These are phyloP conservation scores for Yamadazyma taylorii DNA, from an alignment of 1,139 yeast genomes.

Conservation along the genomic window DNA sequence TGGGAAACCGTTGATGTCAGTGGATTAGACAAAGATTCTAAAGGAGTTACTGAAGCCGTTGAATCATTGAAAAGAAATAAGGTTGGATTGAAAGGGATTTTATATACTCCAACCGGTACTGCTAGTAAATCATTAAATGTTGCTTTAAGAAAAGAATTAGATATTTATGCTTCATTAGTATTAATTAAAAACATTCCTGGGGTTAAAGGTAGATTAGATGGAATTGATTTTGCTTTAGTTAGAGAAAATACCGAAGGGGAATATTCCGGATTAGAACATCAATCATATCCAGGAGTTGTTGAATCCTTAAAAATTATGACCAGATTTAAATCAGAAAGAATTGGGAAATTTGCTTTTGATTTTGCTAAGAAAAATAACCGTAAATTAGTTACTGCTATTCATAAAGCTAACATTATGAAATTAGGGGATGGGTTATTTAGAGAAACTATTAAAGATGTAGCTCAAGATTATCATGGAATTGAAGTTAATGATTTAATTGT, in stretches of 20 bases:
- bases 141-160: conserved; percentile 93
- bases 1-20: conserved; percentile 92
- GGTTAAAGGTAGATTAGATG: conserved; percentile 83
- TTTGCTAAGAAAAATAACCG: conserved; percentile 92
- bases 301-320: conserved; percentile 96
- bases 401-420: conserved; percentile 99
- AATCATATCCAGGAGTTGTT: conserved; percentile 96
- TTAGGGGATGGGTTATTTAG: conserved; percentile 98
- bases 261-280: conserved; percentile 97
- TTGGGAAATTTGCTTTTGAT: conserved; percentile 96
- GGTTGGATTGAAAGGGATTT: conserved; percentile 94
- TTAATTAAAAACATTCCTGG: conserved; percentile 94
- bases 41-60: conserved; percentile 76
- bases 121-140: conserved; percentile 76
- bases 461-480: conserved; percentile 85
- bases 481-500: conserved; percentile 91
- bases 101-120: conserved; percentile 80
- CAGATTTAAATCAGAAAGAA: conserved; percentile 92
- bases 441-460: conserved; percentile 88
- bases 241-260: conserved; percentile 99
- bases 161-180: conserved; percentile 91
- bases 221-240: conserved; percentile 89
- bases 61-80: conserved; percentile 92
- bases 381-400: conserved; percentile 92
- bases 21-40: conserved; percentile 65